These are phyloP conservation scores for Drosera spatulata DNA, from an alignment of 179 eudicot genomes.

Conservation along the genomic window DNA sequence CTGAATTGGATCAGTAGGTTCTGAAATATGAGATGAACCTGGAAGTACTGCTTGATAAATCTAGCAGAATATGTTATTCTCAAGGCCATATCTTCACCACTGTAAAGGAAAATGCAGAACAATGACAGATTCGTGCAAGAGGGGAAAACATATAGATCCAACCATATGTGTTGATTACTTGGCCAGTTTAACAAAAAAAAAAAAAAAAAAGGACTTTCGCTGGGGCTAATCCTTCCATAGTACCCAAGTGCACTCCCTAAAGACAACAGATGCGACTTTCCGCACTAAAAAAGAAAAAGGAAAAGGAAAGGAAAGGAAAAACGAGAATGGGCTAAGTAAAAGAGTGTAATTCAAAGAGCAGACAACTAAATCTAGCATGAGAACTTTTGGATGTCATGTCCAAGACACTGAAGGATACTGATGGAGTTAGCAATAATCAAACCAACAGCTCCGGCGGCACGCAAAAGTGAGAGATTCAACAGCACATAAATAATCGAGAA, in stretches of 20 bases:
- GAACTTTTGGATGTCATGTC: neutral
- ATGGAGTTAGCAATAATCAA: slow-evolving; percentile 78
- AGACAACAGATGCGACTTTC: too few species aligned
- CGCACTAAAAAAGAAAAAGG: too few species aligned
- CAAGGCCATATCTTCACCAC: slow-evolving; percentile 62
- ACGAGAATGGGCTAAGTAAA: neutral
- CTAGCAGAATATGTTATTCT: slow-evolving; percentile 76
- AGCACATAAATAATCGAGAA: slow-evolving; percentile 69
- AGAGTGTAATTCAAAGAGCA: neutral
- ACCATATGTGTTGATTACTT: neutral
- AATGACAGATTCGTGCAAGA: neutral
- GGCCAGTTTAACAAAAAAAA: neutral
- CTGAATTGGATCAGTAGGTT: neutral
- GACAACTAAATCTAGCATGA: neutral
- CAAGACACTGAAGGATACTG: slow-evolving; percentile 57
- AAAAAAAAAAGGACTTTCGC: too few species aligned
- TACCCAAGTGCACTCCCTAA: too few species aligned
- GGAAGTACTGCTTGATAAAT: slow-evolving; percentile 76
- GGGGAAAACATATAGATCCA: neutral
- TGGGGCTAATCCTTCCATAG: too few species aligned
- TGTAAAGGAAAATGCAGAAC: slow-evolving; percentile 32
- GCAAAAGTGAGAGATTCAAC: slow-evolving; percentile 65
- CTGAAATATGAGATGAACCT: slow-evolving; percentile 30
- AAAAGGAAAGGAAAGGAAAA: too few species aligned
- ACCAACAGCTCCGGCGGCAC: slow-evolving; percentile 86